Evolutionary conservation across 306 rosid species (phyloP).

Genomic region (Sindora glabra): DNA sequence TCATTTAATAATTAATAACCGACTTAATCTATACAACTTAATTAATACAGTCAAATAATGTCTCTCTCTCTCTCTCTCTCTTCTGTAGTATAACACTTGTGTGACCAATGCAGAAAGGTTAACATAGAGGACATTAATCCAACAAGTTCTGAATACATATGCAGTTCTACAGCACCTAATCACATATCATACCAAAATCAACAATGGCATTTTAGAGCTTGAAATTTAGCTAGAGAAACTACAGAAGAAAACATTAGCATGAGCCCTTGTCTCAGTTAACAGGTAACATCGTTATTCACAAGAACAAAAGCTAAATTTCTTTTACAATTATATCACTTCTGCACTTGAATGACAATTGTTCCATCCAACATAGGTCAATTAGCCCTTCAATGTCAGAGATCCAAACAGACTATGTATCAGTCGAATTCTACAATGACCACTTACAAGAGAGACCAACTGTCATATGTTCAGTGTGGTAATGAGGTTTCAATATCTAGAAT

Average conservation of each 20-base stretch:
- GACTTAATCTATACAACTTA: too few species aligned
- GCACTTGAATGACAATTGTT: neutral
- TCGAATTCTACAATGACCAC: neutral
- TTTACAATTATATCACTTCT: neutral
- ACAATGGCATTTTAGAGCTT: neutral
- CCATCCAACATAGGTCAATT: neutral
- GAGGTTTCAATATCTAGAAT: too few species aligned
- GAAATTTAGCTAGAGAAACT: neutral
- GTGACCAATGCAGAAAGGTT: too few species aligned
- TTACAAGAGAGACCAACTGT: neutral
- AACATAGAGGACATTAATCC: neutral
- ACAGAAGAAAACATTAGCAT: neutral
- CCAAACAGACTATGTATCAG: neutral
- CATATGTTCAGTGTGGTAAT: neutral
- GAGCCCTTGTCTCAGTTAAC: neutral
- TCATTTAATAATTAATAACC: too few species aligned
- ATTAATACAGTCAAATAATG: too few species aligned
- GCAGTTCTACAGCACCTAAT: slow-evolving; percentile 7
- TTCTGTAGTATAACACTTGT: too few species aligned
- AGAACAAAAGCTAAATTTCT: neutral
- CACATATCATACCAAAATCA: neutral
- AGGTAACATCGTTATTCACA: neutral
- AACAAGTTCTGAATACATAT: neutral
- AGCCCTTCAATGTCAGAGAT: neutral
- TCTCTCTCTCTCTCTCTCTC: too few species aligned